These are phyloP conservation scores for Aspergillus pseudoviridinutans DNA, from an alignment of 2,329 filamentous ascomycete species.

Conservation along the genomic window DNA sequence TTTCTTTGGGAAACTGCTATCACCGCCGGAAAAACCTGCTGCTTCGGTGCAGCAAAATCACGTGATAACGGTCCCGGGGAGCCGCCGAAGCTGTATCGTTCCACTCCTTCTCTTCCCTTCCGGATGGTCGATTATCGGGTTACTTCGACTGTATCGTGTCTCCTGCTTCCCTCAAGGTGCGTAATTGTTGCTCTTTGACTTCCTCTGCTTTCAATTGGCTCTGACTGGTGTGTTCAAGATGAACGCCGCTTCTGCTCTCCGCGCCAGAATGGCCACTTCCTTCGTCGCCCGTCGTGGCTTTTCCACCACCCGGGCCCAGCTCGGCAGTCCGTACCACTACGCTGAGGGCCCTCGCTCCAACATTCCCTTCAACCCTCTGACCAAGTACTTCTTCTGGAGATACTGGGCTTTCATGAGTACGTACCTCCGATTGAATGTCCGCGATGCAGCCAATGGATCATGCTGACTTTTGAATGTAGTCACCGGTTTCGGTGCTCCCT, in stretches of 20 bases:
- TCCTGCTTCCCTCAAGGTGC: slow-evolving; percentile 30
- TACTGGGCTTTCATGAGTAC: slow-evolving; percentile 79
- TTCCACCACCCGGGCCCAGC: slow-evolving; percentile 80
- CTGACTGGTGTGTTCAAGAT: slow-evolving; percentile 58
- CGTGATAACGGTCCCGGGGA: slow-evolving; percentile 11
- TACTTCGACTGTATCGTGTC: slow-evolving; percentile 15
- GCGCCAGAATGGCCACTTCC: slow-evolving; percentile 60
- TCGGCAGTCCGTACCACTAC: slow-evolving; percentile 95
- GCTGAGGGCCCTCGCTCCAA: slow-evolving; percentile 92
- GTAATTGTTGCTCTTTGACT: slow-evolving; percentile 6
- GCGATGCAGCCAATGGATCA: neutral
- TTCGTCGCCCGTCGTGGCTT: slow-evolving; percentile 86
- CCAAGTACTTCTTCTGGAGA: slow-evolving; percentile 74
- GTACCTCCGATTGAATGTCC: slow-evolving; percentile 22
- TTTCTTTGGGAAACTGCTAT: neutral
- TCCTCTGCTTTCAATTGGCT: slow-evolving; percentile 27
- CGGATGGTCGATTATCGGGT: slow-evolving; percentile 12
- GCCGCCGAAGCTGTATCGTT: slow-evolving; percentile 12
- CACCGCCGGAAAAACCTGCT: slow-evolving; percentile 19
- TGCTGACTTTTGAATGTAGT: slow-evolving; percentile 45
- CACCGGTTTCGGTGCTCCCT: slow-evolving; percentile 56
- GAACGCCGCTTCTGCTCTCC: slow-evolving; percentile 65
- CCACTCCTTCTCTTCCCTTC: slow-evolving; percentile 19
- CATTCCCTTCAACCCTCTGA: slow-evolving; percentile 94
- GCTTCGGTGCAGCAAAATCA: neutral